Conservation (phyloP, 768 basidiomycete genomes). For the Amanita jacksonii region DNA sequence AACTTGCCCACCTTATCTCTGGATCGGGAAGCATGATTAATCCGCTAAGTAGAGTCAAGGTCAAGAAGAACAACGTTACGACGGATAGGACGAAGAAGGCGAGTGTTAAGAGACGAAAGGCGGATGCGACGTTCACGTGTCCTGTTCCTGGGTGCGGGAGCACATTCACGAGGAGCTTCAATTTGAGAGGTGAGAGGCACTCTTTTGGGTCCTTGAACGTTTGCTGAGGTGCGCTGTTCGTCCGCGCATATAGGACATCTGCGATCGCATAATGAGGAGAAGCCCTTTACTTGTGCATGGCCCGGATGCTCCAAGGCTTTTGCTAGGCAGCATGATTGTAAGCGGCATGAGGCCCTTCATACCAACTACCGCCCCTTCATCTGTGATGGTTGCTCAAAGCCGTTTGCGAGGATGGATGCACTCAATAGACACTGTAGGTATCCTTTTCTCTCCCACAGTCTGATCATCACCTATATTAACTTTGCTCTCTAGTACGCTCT, state of each 20-base stretch:
- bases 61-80: slow-evolving; percentile 74
- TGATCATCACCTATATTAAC: neutral
- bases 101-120: slow-evolving; percentile 75
- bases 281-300: slow-evolving; percentile 92
- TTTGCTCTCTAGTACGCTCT: slow-evolving; percentile 48
- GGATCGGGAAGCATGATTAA: neutral
- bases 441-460: slow-evolving; percentile 3
- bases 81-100: slow-evolving; percentile 86
- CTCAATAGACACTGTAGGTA: slow-evolving; percentile 85
- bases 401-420: slow-evolving; percentile 92
- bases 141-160: slow-evolving; percentile 77
- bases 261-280: slow-evolving; percentile 90
- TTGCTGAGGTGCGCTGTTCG: slow-evolving; percentile 8
- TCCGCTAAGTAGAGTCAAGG: neutral
- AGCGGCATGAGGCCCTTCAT: slow-evolving; percentile 91
- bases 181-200: slow-evolving; percentile 63
- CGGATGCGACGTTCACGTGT: slow-evolving; percentile 80
- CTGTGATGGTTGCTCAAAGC: slow-evolving; percentile 88
- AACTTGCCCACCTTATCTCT: too few species aligned
- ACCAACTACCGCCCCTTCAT: slow-evolving; percentile 87
- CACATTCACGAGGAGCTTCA: slow-evolving; percentile 90
- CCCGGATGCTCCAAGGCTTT: slow-evolving; percentile 93
- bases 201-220: slow-evolving; percentile 7
- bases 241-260: slow-evolving; percentile 58
- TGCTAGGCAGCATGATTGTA: slow-evolving; percentile 92